These are phyloP conservation scores for Fusarium oligoseptatum DNA, from an alignment of 2,329 filamentous ascomycete genomes.

Conservation along the genomic window DNA sequence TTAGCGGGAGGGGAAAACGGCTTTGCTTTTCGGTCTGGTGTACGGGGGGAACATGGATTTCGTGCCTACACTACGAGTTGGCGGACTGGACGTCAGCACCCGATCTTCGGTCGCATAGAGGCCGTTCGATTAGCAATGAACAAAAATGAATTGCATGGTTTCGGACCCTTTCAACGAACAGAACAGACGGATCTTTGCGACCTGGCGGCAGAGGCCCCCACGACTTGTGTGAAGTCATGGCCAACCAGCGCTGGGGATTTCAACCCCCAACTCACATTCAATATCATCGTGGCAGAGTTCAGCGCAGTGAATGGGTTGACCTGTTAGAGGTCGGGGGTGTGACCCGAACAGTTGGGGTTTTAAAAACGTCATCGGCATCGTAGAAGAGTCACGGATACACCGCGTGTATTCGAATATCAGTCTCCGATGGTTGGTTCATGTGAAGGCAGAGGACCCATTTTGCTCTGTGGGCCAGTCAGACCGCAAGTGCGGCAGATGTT, in stretches of 20 bases:
- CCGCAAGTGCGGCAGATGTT: constrained; percentile 13
- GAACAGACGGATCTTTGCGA: constrained; percentile 15
- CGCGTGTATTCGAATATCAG: neutral
- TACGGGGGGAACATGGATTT: constrained; percentile 59
- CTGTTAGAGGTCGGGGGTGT: neutral
- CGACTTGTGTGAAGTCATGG: constrained; percentile 20
- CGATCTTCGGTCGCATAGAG: constrained; percentile 56
- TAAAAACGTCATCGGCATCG: constrained; percentile 3
- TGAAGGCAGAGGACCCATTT: neutral
- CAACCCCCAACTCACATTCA: neutral
- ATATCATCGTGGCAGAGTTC: neutral
- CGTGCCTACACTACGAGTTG: constrained; percentile 59
- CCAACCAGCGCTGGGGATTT: constrained; percentile 16
- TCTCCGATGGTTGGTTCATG: neutral
- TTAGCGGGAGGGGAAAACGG: constrained; percentile 52
- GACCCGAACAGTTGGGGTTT: neutral
- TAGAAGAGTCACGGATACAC: constrained; percentile 5
- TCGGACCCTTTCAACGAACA: constrained; percentile 47
- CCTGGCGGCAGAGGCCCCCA: constrained; percentile 1
- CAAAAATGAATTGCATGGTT: constrained; percentile 55
- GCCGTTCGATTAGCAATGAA: constrained; percentile 61
- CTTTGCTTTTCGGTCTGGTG: constrained; percentile 63
- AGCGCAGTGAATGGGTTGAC: neutral
- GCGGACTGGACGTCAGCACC: constrained; percentile 57
- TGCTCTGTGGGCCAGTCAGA: neutral